A percentile compares a stretch with the other conserved stretches of the same genome.
phyloP scores from a whole-genome alignment of 805 yeast genomes.

The Candida andamanensis region DNA sequence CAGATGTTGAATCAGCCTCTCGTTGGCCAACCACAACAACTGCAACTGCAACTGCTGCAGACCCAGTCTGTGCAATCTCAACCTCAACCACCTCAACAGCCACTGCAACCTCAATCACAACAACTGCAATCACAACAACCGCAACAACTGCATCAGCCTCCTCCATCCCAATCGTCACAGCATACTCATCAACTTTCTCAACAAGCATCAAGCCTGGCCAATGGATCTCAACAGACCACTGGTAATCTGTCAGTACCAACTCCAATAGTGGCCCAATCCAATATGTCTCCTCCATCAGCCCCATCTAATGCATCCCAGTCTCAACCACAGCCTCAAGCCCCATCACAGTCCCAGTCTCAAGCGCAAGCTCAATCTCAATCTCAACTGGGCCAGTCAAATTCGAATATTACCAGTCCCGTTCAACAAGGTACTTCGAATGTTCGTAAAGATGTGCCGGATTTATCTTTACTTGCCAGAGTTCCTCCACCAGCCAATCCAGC shows the following conservation, averaged over 20 bases:
- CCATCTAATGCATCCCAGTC: constrained; percentile 7
- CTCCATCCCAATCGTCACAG: constrained; percentile 2
- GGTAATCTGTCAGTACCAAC: too few relatives aligned
- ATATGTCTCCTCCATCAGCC: neutral
- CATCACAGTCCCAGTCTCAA: constrained; percentile 7
- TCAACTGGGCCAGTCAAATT: neutral
- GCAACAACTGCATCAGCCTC: neutral
- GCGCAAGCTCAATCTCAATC: constrained; percentile 3
- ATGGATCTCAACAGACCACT: neutral
- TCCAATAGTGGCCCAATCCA: constrained; percentile 6
- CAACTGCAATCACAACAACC: constrained; percentile 1
- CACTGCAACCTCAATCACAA: constrained; percentile 1
- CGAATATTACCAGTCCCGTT: constrained; percentile 9
- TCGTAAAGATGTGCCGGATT: constrained; percentile 49
- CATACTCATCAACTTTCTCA: constrained; percentile 3
- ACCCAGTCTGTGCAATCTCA: constrained; percentile 1
- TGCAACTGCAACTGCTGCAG: neutral
- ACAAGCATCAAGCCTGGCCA: constrained; percentile 5
- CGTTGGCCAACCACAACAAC: neutral
- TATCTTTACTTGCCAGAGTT: constrained; percentile 69
- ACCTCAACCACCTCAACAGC: constrained; percentile 1
- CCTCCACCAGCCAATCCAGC: constrained; percentile 97
- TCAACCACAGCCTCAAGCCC: constrained; percentile 6
- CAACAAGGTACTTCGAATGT: constrained; percentile 11
- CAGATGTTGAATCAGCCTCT: constrained; percentile 6